phyloP scores from a whole-genome alignment of 495 filamentous ascomycete genomes.

The Penicillium robsamsonii region DNA sequence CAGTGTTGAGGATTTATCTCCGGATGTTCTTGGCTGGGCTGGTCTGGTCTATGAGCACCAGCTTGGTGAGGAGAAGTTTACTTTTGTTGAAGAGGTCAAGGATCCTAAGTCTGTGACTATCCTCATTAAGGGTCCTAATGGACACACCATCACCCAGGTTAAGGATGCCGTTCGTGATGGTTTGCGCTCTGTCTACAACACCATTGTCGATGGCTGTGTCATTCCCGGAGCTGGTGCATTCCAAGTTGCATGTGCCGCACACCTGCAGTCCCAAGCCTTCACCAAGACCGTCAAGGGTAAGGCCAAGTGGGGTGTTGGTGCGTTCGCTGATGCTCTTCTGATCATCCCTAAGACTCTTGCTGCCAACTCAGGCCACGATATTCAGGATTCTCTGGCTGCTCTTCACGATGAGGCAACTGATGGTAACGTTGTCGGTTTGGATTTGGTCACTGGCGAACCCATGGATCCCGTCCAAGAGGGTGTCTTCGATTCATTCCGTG shows the following conservation, averaged over 20 bases:
- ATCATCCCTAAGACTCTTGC: slow-evolving; percentile 97
- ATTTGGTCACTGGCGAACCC: slow-evolving; percentile 79
- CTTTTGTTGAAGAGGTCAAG: slow-evolving; percentile 97
- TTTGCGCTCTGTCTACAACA: slow-evolving; percentile 93
- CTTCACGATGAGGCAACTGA: slow-evolving; percentile 83
- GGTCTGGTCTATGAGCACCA: slow-evolving; percentile 96
- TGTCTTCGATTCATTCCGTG: slow-evolving; percentile 94
- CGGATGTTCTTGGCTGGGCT: slow-evolving; percentile 92
- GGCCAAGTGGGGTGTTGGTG: slow-evolving; percentile 89
- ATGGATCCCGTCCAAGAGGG: slow-evolving; percentile 96
- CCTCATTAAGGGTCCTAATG: slow-evolving; percentile 95
- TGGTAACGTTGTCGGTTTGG: slow-evolving; percentile 82
- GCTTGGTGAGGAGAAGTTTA: slow-evolving; percentile 98
- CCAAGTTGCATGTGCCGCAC: slow-evolving; percentile 90
- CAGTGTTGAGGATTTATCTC: slow-evolving; percentile 88
- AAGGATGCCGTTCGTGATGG: slow-evolving; percentile 97
- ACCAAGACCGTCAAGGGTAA: slow-evolving; percentile 91
- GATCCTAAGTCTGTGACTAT: slow-evolving; percentile 98
- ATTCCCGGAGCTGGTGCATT: slow-evolving; percentile 94
- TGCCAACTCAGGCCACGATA: slow-evolving; percentile 92
- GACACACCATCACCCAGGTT: slow-evolving; percentile 93
- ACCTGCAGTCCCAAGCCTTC: slow-evolving; percentile 80
- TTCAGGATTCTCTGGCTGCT: slow-evolving; percentile 84
- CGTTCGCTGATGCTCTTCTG: slow-evolving; percentile 90
- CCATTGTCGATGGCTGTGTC: slow-evolving; percentile 94